Conservation (phyloP, 305 asterid genomes). For the Coffea humblotiana region DNA sequence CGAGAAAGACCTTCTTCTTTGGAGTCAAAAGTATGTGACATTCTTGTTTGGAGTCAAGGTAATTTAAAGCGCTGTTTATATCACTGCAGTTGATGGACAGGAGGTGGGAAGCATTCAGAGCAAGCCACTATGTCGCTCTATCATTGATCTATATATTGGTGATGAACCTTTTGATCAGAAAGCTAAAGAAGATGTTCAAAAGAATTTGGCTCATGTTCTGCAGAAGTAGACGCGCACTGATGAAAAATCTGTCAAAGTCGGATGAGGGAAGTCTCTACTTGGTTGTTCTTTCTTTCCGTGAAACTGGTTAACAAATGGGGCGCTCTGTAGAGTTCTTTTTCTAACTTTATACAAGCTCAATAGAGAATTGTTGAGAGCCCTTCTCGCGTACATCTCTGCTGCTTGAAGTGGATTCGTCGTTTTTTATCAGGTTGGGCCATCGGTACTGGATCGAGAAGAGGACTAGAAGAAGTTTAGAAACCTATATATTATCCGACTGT, state of each 20-base stretch:
- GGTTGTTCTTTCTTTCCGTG: neutral
- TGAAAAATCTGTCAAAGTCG: neutral
- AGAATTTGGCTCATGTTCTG: conserved; percentile 59
- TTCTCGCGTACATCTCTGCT: neutral
- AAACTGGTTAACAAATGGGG: neutral
- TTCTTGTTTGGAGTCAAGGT: neutral
- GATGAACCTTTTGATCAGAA: conserved; percentile 76
- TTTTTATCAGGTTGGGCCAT: no score
- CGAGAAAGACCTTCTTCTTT: neutral
- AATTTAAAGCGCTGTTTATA: neutral
- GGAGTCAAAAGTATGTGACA: neutral
- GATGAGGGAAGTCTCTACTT: neutral
- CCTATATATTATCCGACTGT: no score
- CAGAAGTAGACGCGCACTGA: conserved; percentile 35
- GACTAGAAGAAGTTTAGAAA: neutral
- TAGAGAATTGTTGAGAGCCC: neutral
- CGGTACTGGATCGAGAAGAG: neutral
- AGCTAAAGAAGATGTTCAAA: conserved; percentile 76
- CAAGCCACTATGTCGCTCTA: conserved; percentile 66
- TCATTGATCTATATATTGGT: conserved; percentile 85
- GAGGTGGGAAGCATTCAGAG: conserved; percentile 87
- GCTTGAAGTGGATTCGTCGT: neutral
- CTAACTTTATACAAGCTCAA: neutral
- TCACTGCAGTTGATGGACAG: conserved; percentile 68
- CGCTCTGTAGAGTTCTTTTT: neutral